Evolutionary conservation across 805 yeast genomes (phyloP).

Genomic region (Suhomyces xylopsoci): DNA sequence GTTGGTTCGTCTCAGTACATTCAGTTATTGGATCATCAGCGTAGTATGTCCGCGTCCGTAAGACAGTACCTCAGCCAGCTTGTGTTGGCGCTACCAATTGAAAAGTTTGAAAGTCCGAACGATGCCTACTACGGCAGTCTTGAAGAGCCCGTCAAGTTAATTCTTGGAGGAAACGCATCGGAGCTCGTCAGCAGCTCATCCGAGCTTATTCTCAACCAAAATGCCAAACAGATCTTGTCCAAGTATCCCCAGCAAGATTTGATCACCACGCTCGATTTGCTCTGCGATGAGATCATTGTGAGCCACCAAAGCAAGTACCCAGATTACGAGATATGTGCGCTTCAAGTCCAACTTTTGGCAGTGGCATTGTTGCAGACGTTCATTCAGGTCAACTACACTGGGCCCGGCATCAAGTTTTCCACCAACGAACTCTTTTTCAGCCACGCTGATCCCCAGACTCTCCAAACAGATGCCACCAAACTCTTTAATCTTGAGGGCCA

Average conservation of each 20-base stretch:
- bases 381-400: constrained; percentile 76
- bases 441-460: constrained; percentile 15
- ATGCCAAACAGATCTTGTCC: constrained; percentile 12
- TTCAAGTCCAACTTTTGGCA: constrained; percentile 42
- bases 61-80: constrained; percentile 18
- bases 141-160: constrained; percentile 13
- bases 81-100: constrained; percentile 16
- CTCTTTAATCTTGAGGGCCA: constrained; percentile 62
- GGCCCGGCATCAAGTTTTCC: constrained; percentile 57
- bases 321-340: constrained; percentile 8
- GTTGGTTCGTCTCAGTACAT: not conserved
- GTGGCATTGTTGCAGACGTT: constrained; percentile 65
- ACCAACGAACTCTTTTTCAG: constrained; percentile 29
- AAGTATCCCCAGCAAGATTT: constrained; percentile 22
- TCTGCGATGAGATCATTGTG: constrained; percentile 11
- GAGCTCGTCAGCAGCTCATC: constrained; percentile 21
- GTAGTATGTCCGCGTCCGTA: not conserved
- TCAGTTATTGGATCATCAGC: no score
- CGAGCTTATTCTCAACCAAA: constrained; percentile 14
- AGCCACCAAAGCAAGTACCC: constrained; percentile 10
- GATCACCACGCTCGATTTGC: constrained; percentile 15
- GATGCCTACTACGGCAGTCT: constrained; percentile 7
- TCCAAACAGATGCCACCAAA: constrained; percentile 32
- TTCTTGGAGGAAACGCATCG: constrained; percentile 25
- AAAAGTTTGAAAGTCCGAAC: constrained; percentile 10